A percentile compares a stretch with the other conserved stretches of the same genome.
Evolutionary conservation across 2,329 filamentous ascomycete genomes (phyloP).

Genomic region (Talaromyces sp.): DNA sequence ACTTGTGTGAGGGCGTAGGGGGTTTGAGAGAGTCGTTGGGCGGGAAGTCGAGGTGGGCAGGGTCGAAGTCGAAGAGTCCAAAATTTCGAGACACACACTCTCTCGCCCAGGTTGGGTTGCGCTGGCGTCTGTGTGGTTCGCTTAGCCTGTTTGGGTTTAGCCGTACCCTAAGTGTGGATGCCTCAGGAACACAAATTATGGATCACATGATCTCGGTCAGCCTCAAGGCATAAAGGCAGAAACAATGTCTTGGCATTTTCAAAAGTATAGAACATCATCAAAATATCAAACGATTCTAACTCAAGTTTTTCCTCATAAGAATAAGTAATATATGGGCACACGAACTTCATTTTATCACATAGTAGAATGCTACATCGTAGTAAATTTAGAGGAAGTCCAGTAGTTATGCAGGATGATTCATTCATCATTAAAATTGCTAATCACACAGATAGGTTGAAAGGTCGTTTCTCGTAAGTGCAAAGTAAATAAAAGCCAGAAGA

Average conservation of each 20-base stretch:
- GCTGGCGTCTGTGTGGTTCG: slow-evolving; percentile 42
- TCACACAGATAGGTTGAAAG: background rate
- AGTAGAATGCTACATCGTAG: too few species aligned
- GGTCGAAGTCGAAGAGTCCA: slow-evolving; percentile 43
- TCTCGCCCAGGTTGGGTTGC: slow-evolving; percentile 28
- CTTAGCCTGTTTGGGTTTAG: slow-evolving; percentile 47
- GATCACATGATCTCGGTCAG: background rate
- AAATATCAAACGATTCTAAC: too few species aligned
- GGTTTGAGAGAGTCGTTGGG: slow-evolving; percentile 32
- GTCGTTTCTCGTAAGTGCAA: slow-evolving; percentile 28
- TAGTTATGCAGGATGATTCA: slow-evolving; percentile 4
- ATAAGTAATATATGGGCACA: too few species aligned
- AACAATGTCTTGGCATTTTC: background rate
- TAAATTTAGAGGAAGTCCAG: too few species aligned
- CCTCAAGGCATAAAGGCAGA: background rate
- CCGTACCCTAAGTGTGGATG: slow-evolving; percentile 39
- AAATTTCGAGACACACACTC: slow-evolving; percentile 43
- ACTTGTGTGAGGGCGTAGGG: slow-evolving; percentile 36
- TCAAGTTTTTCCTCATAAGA: too few species aligned
- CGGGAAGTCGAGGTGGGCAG: slow-evolving; percentile 40
- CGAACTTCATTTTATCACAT: too few species aligned
- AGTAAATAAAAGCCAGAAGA: slow-evolving; percentile 1
- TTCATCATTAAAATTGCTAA: slow-evolving; percentile 4
- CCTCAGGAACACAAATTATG: background rate
- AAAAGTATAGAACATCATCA: too few species aligned